phyloP scores from a whole-genome alignment of 1,284 basidiomycete species.

The Ceratobasidium sp. region DNA sequence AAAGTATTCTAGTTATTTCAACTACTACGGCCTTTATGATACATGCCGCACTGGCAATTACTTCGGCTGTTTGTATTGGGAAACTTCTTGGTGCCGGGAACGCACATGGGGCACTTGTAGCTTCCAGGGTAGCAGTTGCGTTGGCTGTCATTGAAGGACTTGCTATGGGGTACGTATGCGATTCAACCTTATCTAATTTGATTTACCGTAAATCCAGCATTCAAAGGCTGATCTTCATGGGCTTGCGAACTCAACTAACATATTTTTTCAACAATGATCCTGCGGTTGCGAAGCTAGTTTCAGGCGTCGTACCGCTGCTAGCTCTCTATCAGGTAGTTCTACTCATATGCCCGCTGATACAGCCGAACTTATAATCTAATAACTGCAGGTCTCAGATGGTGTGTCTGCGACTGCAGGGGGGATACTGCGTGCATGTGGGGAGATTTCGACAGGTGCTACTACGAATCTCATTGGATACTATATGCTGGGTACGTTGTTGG shows the following conservation, averaged over 20 bases:
- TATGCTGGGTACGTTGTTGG: conserved; percentile 54
- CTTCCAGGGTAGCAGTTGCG: conserved; percentile 70
- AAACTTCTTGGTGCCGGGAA: conserved; percentile 25
- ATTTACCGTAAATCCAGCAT: too few species aligned
- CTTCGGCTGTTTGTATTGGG: conserved; percentile 78
- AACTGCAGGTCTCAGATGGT: conserved; percentile 60
- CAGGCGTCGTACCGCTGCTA: conserved; percentile 73
- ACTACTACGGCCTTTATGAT: conserved; percentile 46
- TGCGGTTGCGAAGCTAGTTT: conserved; percentile 71
- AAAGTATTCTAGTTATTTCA: conserved; percentile 53
- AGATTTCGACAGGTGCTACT: conserved; percentile 57
- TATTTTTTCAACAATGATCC: conserved; percentile 86
- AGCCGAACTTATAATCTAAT: not conserved
- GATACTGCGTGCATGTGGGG: conserved; percentile 79
- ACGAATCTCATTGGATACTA: conserved; percentile 60
- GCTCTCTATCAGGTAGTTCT: conserved; percentile 80
- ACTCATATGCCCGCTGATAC: not conserved
- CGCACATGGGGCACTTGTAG: not conserved
- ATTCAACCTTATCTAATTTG: too few species aligned
- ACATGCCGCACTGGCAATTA: conserved; percentile 76
- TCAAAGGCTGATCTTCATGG: conserved; percentile 56
- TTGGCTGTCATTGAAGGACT: conserved; percentile 70
- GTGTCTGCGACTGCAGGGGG: conserved; percentile 73
- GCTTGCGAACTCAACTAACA: conserved; percentile 59
- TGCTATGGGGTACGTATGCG: conserved; percentile 55